Conservation (phyloP, 148 eudicot species). For the Fagopyrum esculentum region DNA sequence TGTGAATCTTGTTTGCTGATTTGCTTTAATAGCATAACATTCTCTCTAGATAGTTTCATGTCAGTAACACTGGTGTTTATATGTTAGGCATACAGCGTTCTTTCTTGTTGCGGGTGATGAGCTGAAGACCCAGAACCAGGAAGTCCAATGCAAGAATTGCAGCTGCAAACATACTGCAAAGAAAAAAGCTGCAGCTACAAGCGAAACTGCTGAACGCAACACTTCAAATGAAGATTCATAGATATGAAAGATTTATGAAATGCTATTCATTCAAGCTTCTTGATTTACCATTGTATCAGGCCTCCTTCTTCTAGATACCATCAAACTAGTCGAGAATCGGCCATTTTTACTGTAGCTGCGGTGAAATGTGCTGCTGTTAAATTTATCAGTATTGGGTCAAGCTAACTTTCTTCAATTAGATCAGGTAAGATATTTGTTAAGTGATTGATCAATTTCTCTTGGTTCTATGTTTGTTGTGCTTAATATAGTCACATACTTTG, state of each 20-base stretch:
- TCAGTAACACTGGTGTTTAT: not conserved
- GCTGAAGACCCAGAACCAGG: slow-evolving; percentile 49
- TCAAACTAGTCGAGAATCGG: not conserved
- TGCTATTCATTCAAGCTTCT: not conserved
- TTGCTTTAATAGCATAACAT: too few species aligned
- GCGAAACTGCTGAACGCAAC: not conserved
- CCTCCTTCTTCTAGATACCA: not conserved
- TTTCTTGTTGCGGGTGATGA: slow-evolving; percentile 95
- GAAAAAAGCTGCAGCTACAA: not conserved
- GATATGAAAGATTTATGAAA: not conserved
- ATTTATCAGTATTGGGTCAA: not conserved
- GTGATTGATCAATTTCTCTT: too few species aligned
- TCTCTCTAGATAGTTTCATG: not conserved
- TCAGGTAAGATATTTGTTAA: too few species aligned
- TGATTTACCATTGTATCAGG: not conserved
- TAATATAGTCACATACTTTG: not conserved
- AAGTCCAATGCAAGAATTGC: slow-evolving; percentile 39
- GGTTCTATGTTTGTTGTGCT: not conserved
- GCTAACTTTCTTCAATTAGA: not conserved
- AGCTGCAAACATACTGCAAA: slow-evolving; percentile 17
- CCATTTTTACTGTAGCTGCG: too few species aligned
- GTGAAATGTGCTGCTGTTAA: too few species aligned
- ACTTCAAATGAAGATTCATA: not conserved
- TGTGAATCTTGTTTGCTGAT: not conserved
- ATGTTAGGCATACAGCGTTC: slow-evolving; percentile 77